These are phyloP conservation scores for Anisodus acutangulus DNA, from an alignment of 257 asterid genomes.

Conservation along the genomic window DNA sequence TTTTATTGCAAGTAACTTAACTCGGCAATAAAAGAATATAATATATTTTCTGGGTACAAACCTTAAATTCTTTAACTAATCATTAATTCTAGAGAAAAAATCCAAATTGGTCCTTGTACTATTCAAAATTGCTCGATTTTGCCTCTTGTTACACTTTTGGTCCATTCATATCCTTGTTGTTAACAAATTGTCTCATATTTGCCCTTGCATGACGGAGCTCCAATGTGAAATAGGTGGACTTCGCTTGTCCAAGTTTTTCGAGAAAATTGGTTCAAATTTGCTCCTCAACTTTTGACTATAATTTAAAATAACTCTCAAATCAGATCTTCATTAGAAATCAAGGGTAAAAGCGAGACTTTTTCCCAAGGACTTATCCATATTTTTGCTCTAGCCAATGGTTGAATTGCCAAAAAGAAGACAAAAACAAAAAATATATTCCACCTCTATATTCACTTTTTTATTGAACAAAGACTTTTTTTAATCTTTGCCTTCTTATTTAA, in stretches of 20 bases:
- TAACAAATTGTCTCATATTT: neutral
- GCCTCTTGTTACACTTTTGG: accelerated
- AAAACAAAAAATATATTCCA: neutral
- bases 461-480: neutral
- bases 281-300: neutral
- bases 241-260: too few species aligned
- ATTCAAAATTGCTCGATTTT: neutral
- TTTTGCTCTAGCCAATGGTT: slow-evolving; percentile 18
- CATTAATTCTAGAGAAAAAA: neutral
- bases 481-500: neutral
- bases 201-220: accelerated
- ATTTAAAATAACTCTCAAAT: neutral
- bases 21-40: neutral
- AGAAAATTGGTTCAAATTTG: neutral
- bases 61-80: neutral
- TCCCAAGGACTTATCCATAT: neutral
- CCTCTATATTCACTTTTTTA: neutral
- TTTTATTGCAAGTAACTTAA: neutral
- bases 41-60: neutral
- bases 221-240: neutral
- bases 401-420: neutral
- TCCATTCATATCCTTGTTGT: neutral
- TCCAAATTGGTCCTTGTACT: neutral
- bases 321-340: neutral
- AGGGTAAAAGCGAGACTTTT: neutral